A percentile compares a stretch with the other conserved stretches of the same genome.
Evolutionary conservation across 148 eudicot genomes (phyloP).

Genomic region (Fallopia convolvulus): DNA sequence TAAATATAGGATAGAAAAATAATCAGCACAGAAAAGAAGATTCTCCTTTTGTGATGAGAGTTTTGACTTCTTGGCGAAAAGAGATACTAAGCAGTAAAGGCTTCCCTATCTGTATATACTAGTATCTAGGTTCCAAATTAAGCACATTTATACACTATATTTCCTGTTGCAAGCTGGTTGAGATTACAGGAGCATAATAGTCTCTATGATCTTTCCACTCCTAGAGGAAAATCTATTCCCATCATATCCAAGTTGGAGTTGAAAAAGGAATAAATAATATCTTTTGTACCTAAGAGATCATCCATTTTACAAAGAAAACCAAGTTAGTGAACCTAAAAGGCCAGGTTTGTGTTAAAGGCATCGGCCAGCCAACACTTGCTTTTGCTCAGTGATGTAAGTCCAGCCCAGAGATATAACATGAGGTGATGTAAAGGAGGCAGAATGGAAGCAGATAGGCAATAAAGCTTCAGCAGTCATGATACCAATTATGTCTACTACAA

Average conservation of each 20-base stretch:
- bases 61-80: neutral
- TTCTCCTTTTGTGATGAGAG: neutral
- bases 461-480: neutral
- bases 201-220: no score
- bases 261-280: neutral
- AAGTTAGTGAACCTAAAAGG: neutral
- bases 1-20: neutral
- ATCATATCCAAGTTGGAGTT: neutral
- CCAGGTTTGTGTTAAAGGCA: neutral
- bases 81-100: neutral
- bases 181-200: no score
- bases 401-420: neutral
- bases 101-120: neutral
- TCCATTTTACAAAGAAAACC: neutral
- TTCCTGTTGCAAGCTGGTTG: neutral
- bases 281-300: neutral
- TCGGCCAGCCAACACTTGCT: neutral
- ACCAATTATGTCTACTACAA: neutral
- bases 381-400: neutral
- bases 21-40: no score
- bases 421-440: neutral
- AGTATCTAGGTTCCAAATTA: neutral
- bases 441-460: neutral
- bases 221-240: neutral
- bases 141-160: no score